These are phyloP conservation scores for Phytophthora pluvialis DNA, from an alignment of 352 stramenopile genomes.

Conservation along the genomic window DNA sequence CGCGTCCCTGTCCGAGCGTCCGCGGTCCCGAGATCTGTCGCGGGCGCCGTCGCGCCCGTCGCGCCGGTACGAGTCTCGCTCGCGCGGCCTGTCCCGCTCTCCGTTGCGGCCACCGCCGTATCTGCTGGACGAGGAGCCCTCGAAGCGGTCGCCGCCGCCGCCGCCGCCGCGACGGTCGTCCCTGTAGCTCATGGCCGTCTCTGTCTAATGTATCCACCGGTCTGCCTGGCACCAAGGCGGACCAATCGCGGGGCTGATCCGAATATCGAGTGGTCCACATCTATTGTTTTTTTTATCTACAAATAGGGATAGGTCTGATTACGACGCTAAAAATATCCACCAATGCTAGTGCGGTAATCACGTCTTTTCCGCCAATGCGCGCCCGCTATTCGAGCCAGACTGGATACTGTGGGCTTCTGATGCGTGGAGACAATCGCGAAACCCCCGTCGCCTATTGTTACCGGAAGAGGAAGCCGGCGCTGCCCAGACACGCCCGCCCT, in stretches of 20 bases:
- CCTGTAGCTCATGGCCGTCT: conserved; percentile 36
- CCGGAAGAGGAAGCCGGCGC: conserved; percentile 15
- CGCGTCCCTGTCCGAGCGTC: conserved; percentile 43
- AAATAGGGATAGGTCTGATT: conserved; percentile 16
- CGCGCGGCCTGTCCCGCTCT: conserved; percentile 33
- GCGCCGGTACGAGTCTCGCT: conserved; percentile 47
- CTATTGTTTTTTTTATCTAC: no score
- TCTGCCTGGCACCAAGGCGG: not conserved
- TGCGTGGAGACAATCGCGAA: conserved; percentile 32
- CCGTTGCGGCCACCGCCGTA: conserved; percentile 33
- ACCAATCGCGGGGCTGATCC: not conserved
- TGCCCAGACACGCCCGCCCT: conserved; percentile 1
- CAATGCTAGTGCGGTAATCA: conserved; percentile 14
- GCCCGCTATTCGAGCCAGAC: conserved; percentile 13
- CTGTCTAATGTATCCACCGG: conserved; percentile 21
- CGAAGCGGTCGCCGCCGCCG: conserved; percentile 22
- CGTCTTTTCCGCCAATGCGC: conserved; percentile 12
- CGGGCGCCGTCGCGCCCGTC: conserved; percentile 18
- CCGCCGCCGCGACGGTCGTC: conserved; percentile 32
- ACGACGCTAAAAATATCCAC: conserved; percentile 22
- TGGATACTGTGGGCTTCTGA: conserved; percentile 24
- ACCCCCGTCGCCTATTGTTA: conserved; percentile 31
- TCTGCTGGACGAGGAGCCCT: conserved; percentile 32
- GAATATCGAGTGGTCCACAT: conserved; percentile 5
- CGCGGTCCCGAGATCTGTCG: conserved; percentile 38